These are phyloP conservation scores for Sphaerulina populicola DNA, from an alignment of 2,329 filamentous ascomycete genomes.

Conservation along the genomic window DNA sequence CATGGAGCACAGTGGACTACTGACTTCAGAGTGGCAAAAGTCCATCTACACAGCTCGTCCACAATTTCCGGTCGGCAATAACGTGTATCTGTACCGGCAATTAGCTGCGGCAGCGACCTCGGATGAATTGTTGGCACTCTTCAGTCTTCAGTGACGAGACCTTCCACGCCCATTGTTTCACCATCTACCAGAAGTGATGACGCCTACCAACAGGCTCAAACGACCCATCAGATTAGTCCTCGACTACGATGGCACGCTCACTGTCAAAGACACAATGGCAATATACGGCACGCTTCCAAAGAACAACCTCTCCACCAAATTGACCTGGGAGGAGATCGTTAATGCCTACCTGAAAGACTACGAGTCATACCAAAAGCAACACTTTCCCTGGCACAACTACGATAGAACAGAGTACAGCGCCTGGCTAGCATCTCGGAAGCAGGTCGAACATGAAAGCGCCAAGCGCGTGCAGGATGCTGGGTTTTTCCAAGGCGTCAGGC, in stretches of 20 bases:
- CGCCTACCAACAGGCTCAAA: slow-evolving; percentile 6
- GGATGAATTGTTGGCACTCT: neutral
- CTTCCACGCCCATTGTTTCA: neutral
- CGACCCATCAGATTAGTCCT: slow-evolving; percentile 30
- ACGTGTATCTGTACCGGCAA: slow-evolving; percentile 2
- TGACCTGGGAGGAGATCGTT: slow-evolving; percentile 33
- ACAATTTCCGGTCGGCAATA: neutral
- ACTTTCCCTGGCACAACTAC: slow-evolving; percentile 24
- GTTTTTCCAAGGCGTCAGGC: slow-evolving; percentile 36
- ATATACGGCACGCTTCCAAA: slow-evolving; percentile 35
- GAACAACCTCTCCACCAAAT: slow-evolving; percentile 13
- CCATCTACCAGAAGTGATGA: slow-evolving; percentile 1
- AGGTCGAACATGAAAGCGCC: slow-evolving; percentile 37
- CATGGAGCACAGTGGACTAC: neutral
- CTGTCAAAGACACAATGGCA: slow-evolving; percentile 39
- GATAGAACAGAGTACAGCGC: slow-evolving; percentile 32
- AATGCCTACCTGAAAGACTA: slow-evolving; percentile 39
- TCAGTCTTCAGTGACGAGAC: neutral
- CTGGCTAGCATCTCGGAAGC: slow-evolving; percentile 33
- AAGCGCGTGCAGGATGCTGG: slow-evolving; percentile 34
- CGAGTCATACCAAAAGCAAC: slow-evolving; percentile 27
- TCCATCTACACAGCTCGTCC: neutral
- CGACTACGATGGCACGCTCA: slow-evolving; percentile 45
- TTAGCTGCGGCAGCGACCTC: slow-evolving; percentile 1
- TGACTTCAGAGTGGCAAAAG: neutral